A percentile compares a stretch with the other conserved stretches of the same genome.
Evolutionary conservation across 768 basidiomycete species (phyloP).

Genomic region (Lactifluus hygrophoroides): DNA sequence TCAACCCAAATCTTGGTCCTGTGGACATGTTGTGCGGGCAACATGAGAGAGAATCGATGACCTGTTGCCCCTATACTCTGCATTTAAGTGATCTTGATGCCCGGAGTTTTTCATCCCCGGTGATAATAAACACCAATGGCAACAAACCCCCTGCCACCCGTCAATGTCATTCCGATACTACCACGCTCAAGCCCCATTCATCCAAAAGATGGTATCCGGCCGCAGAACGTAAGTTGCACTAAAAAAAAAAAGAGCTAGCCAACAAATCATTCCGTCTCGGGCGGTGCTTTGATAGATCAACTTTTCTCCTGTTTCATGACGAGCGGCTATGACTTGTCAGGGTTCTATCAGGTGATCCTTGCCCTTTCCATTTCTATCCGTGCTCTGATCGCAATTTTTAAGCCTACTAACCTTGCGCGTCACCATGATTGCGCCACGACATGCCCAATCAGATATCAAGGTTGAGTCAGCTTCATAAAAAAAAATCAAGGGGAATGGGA

Average conservation of each 20-base stretch:
- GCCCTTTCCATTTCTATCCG: neutral
- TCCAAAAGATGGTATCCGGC: neutral
- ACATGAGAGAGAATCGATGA: no score
- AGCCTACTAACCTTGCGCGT: neutral
- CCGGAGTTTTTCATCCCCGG: neutral
- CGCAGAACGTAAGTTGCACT: neutral
- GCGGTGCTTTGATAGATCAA: no score
- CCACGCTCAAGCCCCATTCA: neutral
- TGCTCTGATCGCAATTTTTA: neutral
- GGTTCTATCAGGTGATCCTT: neutral
- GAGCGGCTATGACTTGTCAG: neutral
- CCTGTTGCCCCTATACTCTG: no score
- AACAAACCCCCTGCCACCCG: neutral
- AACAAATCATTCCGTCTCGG: neutral
- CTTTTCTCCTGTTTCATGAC: neutral
- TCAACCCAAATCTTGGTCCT: neutral
- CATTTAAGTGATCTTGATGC: no score
- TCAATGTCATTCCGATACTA: neutral
- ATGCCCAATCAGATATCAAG: neutral
- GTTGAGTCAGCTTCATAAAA: neutral
- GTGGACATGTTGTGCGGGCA: no score
- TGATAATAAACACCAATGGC: neutral
- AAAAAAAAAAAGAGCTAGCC: neutral
- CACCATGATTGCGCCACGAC: neutral
- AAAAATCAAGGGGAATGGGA: neutral